phyloP scores from a whole-genome alignment of 768 basidiomycete species.

The Dictyophora rubrovolvata region DNA sequence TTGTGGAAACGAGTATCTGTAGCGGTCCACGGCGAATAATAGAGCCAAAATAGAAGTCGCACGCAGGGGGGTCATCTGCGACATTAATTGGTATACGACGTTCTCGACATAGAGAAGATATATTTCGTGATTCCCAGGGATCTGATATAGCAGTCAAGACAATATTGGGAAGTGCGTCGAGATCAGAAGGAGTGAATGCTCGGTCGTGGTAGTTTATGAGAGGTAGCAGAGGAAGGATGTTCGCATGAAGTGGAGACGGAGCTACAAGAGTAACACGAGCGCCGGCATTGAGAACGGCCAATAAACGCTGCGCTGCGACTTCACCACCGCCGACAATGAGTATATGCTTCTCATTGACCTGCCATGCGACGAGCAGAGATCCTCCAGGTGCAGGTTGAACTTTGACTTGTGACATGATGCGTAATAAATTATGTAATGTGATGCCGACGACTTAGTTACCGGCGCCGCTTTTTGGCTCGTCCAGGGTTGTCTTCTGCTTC shows the following conservation, averaged over 20 bases:
- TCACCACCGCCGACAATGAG: constrained; percentile 92
- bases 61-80: constrained; percentile 89
- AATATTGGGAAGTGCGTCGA: constrained; percentile 60
- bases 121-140: constrained; percentile 56
- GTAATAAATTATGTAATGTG: too few species aligned
- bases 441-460: background rate
- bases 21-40: constrained; percentile 84
- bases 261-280: constrained; percentile 70
- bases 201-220: constrained; percentile 66
- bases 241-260: constrained; percentile 59
- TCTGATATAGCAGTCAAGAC: constrained; percentile 92
- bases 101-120: constrained; percentile 58
- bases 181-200: constrained; percentile 53
- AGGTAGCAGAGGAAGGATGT: constrained; percentile 44
- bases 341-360: constrained; percentile 72
- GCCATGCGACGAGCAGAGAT: constrained; percentile 89
- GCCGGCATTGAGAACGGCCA: constrained; percentile 73
- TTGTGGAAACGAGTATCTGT: constrained; percentile 94
- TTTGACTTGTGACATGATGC: background rate
- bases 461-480: background rate
- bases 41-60: constrained; percentile 98
- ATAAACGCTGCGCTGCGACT: constrained; percentile 81
- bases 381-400: constrained; percentile 30
- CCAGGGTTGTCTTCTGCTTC: background rate
- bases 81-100: constrained; percentile 82